Evolutionary conservation across 1,284 basidiomycete genomes (phyloP).

Genomic region (Cystobasidium pallidum): DNA sequence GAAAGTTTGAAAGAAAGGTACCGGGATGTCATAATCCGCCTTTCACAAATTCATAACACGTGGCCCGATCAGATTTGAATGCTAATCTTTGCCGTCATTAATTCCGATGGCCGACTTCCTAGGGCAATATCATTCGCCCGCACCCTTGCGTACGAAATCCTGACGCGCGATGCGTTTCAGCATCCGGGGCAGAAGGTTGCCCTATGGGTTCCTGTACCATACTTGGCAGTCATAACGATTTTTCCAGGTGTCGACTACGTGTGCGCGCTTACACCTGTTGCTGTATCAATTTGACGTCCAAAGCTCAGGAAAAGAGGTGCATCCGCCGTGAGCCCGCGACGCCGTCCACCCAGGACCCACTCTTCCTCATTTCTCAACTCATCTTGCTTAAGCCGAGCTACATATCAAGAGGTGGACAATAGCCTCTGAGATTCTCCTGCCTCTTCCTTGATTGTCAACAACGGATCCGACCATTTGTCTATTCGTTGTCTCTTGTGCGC

Average conservation of each 20-base stretch:
- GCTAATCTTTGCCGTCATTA: constrained; percentile 11
- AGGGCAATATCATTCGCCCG: background rate
- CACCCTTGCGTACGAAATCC: background rate
- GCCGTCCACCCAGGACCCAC: background rate
- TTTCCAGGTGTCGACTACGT: background rate
- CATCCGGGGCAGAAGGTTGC: background rate
- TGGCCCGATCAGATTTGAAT: constrained; percentile 15
- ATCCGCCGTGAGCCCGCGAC: constrained; percentile 7
- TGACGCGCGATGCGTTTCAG: background rate
- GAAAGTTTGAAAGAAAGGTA: constrained; percentile 18
- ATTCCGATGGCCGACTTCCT: background rate
- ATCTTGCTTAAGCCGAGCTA: too few relatives aligned
- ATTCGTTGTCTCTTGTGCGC: too few relatives aligned
- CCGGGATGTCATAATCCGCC: background rate
- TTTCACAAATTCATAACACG: constrained; percentile 5
- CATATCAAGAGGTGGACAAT: too few relatives aligned
- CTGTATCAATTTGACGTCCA: background rate
- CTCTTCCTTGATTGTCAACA: too few relatives aligned
- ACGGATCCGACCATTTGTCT: too few relatives aligned
- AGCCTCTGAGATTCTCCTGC: too few relatives aligned
- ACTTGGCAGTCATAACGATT: background rate
- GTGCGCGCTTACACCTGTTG: background rate
- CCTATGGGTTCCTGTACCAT: background rate
- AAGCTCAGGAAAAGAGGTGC: constrained; percentile 1
- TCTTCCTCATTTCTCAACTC: background rate